Percentiles rank a stretch among this genome's conserved stretches.
Conservation (phyloP, 768 basidiomycete species). For the Panellus pusillus region DNA sequence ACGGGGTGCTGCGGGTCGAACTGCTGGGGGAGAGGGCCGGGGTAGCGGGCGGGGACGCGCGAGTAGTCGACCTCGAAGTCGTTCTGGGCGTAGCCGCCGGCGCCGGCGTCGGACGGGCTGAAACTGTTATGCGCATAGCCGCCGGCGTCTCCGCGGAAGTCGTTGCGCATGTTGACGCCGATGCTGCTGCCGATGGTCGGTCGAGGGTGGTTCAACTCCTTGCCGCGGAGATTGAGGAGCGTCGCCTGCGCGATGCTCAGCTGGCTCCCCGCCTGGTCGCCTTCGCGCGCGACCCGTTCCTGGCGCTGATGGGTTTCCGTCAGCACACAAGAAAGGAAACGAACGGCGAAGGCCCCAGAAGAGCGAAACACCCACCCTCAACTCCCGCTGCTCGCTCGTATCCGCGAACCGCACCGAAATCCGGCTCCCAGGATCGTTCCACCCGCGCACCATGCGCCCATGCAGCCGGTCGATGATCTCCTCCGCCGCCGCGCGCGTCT, state of each 20-base stretch:
- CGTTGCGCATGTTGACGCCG: neutral
- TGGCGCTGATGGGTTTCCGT: conserved; percentile 43
- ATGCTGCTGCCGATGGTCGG: neutral
- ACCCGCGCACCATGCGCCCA: conserved; percentile 77
- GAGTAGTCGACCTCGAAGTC: conserved; percentile 42
- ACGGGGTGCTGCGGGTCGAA: conserved; percentile 3
- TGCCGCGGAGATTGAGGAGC: conserved; percentile 71
- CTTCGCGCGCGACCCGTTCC: conserved; percentile 61
- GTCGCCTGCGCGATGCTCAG: conserved; percentile 80
- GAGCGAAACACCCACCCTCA: conserved; percentile 51
- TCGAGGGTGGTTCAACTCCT: conserved; percentile 38
- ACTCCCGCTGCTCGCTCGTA: conserved; percentile 72
- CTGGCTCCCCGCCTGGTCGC: conserved; percentile 60
- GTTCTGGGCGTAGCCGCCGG: conserved; percentile 20
- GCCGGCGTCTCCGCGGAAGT: neutral
- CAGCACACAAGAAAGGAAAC: neutral
- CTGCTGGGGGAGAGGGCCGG: too few relatives aligned
- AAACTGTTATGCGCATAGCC: conserved; percentile 9
- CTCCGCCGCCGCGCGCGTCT: conserved; percentile 69
- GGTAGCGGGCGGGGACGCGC: conserved; percentile 30
- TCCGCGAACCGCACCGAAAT: conserved; percentile 83
- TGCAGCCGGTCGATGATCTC: conserved; percentile 78
- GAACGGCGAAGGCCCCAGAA: neutral
- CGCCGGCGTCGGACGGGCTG: conserved; percentile 27
- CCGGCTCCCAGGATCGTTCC: conserved; percentile 73